A percentile compares a stretch with the other conserved stretches of the same genome.
Conservation (phyloP, 495 filamentous ascomycete species). For the Chaetomium cochliodes region DNA sequence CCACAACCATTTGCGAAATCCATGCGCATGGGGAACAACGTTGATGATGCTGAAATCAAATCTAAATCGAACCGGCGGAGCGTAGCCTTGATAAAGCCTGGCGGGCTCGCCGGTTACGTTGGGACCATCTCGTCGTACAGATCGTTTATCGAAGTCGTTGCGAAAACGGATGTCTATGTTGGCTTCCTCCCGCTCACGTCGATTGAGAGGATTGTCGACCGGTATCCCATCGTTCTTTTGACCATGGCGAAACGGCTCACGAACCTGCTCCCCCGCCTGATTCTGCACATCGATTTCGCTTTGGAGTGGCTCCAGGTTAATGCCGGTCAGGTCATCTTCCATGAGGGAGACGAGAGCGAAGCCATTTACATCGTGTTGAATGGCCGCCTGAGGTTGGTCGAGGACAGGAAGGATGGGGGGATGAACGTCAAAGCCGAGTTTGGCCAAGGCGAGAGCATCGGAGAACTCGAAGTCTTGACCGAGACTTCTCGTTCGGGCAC, state of each 20-base stretch:
- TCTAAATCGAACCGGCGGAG: conserved; percentile 50
- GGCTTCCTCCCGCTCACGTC: conserved; percentile 87
- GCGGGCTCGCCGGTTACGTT: conserved; percentile 90
- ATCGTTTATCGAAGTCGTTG: conserved; percentile 93
- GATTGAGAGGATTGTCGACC: conserved; percentile 87
- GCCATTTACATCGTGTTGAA: conserved; percentile 98
- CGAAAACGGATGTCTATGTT: conserved; percentile 98
- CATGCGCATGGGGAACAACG: conserved; percentile 19
- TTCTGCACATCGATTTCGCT: conserved; percentile 96
- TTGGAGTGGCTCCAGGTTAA: conserved; percentile 97
- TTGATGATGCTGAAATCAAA: conserved; percentile 26
- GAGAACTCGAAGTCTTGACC: conserved; percentile 95
- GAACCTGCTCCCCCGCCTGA: conserved; percentile 81
- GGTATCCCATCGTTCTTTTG: conserved; percentile 84
- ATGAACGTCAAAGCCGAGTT: conserved; percentile 90
- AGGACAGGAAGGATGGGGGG: conserved; percentile 73
- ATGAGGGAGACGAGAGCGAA: conserved; percentile 93
- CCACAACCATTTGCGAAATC: conserved; percentile 28
- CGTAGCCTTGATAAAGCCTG: conserved; percentile 90
- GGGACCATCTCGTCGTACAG: conserved; percentile 90
- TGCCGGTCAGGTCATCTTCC: conserved; percentile 90
- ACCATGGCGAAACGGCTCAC: conserved; percentile 96
- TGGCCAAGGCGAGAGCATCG: conserved; percentile 95
- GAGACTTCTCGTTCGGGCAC: conserved; percentile 86
- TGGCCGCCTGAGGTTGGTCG: conserved; percentile 76